Conservation (phyloP, 768 basidiomycete species). For the Coprinellus aureogranulatus region DNA sequence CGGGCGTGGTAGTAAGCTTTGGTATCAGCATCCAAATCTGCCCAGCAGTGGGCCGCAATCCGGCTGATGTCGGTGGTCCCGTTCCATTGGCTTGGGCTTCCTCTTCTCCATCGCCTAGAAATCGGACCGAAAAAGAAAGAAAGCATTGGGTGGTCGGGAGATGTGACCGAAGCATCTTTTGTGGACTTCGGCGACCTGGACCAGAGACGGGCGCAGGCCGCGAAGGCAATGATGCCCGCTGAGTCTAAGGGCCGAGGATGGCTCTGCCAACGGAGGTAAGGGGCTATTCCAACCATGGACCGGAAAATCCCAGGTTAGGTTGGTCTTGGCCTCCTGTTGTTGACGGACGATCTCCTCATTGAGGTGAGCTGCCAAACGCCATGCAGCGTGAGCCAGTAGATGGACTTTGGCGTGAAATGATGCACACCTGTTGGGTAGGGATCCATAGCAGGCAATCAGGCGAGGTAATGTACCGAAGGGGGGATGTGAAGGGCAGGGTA, state of each 20-base stretch:
- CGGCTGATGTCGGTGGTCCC: slow-evolving; percentile 67
- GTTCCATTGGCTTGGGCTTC: slow-evolving; percentile 47
- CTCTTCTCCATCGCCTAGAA: slow-evolving; percentile 55
- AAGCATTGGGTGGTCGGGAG: slow-evolving; percentile 72
- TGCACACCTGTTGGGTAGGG: too few relatives aligned
- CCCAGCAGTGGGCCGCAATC: slow-evolving; percentile 66
- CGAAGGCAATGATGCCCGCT: slow-evolving; percentile 1
- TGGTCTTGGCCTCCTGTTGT: too few relatives aligned
- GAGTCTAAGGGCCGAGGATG: neutral
- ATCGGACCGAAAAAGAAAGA: slow-evolving; percentile 70
- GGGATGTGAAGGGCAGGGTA: neutral
- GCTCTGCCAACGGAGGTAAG: too few relatives aligned
- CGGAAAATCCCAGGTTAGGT: too few relatives aligned
- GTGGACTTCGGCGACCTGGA: slow-evolving; percentile 21
- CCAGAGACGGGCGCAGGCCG: slow-evolving; percentile 10
- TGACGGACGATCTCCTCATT: too few relatives aligned
- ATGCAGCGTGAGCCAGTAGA: too few relatives aligned
- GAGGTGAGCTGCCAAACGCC: too few relatives aligned
- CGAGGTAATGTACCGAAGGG: neutral
- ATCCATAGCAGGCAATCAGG: neutral
- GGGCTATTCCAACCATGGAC: too few relatives aligned
- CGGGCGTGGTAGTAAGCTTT: slow-evolving; percentile 38
- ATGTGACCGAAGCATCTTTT: slow-evolving; percentile 40
- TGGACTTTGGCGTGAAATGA: too few relatives aligned
- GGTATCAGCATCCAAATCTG: slow-evolving; percentile 40